phyloP scores from a whole-genome alignment of 2,329 filamentous ascomycete species.

The Paraconiothyrium brasiliense region DNA sequence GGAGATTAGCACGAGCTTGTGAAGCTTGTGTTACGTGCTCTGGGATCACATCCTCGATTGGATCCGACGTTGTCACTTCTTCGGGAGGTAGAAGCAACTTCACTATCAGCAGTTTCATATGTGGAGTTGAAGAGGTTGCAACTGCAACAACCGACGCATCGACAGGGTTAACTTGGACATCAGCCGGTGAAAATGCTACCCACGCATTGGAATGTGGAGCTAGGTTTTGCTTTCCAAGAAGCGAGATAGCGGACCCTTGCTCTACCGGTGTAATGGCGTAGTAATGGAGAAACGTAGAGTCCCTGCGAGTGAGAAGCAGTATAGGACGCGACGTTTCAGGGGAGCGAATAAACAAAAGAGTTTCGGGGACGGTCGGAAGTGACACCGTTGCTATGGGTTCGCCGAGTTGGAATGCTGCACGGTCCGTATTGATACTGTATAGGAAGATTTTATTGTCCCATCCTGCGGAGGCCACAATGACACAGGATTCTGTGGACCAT shows the following conservation, averaged over 20 bases:
- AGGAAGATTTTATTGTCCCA: slow-evolving; percentile 68
- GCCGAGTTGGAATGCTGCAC: slow-evolving; percentile 41
- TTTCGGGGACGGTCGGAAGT: slow-evolving; percentile 65
- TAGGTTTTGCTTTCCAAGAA: slow-evolving; percentile 67
- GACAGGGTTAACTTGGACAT: slow-evolving; percentile 64
- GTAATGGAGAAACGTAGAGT: slow-evolving; percentile 68
- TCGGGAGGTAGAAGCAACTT: slow-evolving; percentile 62
- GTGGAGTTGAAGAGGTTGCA: slow-evolving; percentile 67
- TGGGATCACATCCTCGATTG: slow-evolving; percentile 16
- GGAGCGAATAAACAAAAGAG: slow-evolving; percentile 62
- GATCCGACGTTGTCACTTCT: slow-evolving; percentile 15
- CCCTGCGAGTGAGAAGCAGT: slow-evolving; percentile 64
- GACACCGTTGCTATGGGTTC: slow-evolving; percentile 55
- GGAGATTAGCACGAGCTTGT: slow-evolving; percentile 61
- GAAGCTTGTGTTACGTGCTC: slow-evolving; percentile 57
- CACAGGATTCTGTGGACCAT: slow-evolving; percentile 44
- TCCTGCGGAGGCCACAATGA: slow-evolving; percentile 64
- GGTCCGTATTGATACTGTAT: slow-evolving; percentile 50
- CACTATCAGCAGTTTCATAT: slow-evolving; percentile 70
- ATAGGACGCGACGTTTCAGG: slow-evolving; percentile 57
- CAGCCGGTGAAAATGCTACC: slow-evolving; percentile 69
- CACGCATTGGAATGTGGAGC: slow-evolving; percentile 71
- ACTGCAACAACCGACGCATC: slow-evolving; percentile 66
- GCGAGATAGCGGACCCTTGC: slow-evolving; percentile 26
- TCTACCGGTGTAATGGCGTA: slow-evolving; percentile 52